phyloP scores from a whole-genome alignment of 257 asterid genomes.

The Solanum dulcamara region DNA sequence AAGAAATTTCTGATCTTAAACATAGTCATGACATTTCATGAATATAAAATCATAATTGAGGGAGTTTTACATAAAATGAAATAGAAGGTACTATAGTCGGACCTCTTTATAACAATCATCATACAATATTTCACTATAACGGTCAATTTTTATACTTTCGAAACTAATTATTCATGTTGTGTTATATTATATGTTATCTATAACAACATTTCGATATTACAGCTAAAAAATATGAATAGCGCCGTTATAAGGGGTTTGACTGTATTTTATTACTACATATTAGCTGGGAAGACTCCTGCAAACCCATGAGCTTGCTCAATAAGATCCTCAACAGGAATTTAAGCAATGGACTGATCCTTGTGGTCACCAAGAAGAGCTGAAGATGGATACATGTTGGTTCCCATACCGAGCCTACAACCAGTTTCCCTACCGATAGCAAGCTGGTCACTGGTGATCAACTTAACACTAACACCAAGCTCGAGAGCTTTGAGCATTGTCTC shows the following conservation, averaged over 20 bases:
- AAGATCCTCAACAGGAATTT: constrained; percentile 55
- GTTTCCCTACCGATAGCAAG: constrained; percentile 80
- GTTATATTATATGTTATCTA: not conserved
- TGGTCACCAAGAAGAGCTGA: constrained; percentile 63
- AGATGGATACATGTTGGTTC: constrained; percentile 80
- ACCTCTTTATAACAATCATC: not conserved
- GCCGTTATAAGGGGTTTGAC: not conserved
- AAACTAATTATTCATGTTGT: not conserved
- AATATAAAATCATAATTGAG: not conserved
- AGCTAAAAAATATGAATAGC: not conserved
- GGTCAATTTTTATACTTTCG: not conserved
- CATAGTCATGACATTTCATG: not conserved
- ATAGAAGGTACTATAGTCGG: not conserved
- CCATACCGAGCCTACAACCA: constrained; percentile 82
- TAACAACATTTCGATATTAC: not conserved
- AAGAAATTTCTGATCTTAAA: not conserved
- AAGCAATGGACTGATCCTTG: constrained; percentile 42
- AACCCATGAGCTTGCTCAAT: constrained; percentile 82
- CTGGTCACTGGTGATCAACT: constrained; percentile 83
- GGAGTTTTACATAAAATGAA: not conserved
- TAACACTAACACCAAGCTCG: constrained; percentile 53
- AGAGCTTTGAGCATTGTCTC: constrained; percentile 59
- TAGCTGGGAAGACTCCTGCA: constrained; percentile 87
- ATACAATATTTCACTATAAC: not conserved
- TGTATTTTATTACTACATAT: not conserved